Evolutionary conservation across 768 basidiomycete species (phyloP).

Genomic region (Kwoniella europaea): DNA sequence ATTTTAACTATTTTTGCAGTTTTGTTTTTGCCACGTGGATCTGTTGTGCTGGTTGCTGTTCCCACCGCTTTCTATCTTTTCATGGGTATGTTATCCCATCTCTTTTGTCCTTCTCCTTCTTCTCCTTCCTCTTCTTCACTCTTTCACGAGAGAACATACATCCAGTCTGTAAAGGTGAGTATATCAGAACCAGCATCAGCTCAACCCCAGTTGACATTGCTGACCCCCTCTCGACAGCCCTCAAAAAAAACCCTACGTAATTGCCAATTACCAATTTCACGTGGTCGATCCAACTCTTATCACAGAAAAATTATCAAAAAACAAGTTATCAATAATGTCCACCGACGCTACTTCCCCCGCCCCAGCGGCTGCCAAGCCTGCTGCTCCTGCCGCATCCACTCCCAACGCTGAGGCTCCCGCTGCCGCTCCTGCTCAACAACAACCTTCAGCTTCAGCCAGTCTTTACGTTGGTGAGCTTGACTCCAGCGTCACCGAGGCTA

Average conservation of each 20-base stretch:
- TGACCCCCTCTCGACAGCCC: conserved; percentile 9
- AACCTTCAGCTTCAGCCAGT: conserved; percentile 62
- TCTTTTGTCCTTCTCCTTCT: conserved; percentile 19
- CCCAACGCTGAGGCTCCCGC: conserved; percentile 44
- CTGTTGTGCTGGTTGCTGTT: not conserved
- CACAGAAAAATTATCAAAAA: conserved; percentile 22
- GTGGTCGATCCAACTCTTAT: conserved; percentile 51
- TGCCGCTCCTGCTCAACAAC: conserved; percentile 36
- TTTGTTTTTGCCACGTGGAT: conserved; percentile 9
- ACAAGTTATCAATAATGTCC: conserved; percentile 32
- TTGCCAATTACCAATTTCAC: conserved; percentile 45
- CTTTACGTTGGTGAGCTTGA: conserved; percentile 99
- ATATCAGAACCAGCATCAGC: not conserved
- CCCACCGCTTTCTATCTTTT: not conserved
- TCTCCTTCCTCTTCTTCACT: conserved; percentile 15
- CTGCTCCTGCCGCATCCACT: conserved; percentile 38
- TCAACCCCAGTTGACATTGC: not conserved
- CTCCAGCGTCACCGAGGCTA: conserved; percentile 96
- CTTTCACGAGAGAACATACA: conserved; percentile 16
- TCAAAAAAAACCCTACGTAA: conserved; percentile 56
- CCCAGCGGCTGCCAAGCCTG: conserved; percentile 39
- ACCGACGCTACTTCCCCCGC: conserved; percentile 40
- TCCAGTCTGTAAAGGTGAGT: conserved; percentile 28
- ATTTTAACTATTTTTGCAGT: not conserved
- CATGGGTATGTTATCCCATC: not conserved